A percentile compares a stretch with the other conserved stretches of the same genome.
phyloP scores from a whole-genome alignment of 306 rosid species.

The Vigna unguiculata region DNA sequence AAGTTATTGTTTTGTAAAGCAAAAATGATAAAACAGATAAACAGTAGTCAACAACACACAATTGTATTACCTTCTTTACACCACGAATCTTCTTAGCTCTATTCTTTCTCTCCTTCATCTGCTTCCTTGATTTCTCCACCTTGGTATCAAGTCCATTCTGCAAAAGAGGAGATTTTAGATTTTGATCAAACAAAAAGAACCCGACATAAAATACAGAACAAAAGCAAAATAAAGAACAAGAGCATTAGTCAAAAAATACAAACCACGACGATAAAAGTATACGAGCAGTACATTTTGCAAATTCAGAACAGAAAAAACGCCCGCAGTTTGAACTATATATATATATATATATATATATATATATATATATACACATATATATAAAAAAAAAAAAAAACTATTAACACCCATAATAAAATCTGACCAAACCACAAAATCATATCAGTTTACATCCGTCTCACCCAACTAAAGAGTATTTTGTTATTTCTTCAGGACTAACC shows the following conservation, averaged over 20 bases:
- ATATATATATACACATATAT: neutral
- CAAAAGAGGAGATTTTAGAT: neutral
- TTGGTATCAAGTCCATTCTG: slow-evolving; percentile 94
- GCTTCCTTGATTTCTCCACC: slow-evolving; percentile 91
- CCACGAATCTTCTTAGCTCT: slow-evolving; percentile 94
- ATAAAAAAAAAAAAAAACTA: too few relatives aligned
- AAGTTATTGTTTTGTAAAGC: slow-evolving; percentile 22
- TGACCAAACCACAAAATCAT: neutral
- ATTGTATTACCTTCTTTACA: slow-evolving; percentile 79
- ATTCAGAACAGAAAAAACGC: neutral
- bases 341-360: neutral
- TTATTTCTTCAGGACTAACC: neutral
- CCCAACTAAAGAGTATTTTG: neutral
- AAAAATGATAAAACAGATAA: neutral
- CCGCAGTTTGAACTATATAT: neutral
- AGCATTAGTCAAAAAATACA: neutral
- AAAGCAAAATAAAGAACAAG: neutral
- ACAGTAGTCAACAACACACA: neutral
- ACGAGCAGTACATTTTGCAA: neutral
- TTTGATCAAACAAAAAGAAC: neutral
- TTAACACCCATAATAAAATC: neutral
- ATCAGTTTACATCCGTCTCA: neutral
- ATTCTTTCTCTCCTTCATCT: slow-evolving; percentile 95
- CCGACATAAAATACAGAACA: neutral
- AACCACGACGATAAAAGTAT: neutral